Base-by-base conservation (phyloP, 2,329 filamentous ascomycete species). In the Lasiodiplodia sp. region DNA sequence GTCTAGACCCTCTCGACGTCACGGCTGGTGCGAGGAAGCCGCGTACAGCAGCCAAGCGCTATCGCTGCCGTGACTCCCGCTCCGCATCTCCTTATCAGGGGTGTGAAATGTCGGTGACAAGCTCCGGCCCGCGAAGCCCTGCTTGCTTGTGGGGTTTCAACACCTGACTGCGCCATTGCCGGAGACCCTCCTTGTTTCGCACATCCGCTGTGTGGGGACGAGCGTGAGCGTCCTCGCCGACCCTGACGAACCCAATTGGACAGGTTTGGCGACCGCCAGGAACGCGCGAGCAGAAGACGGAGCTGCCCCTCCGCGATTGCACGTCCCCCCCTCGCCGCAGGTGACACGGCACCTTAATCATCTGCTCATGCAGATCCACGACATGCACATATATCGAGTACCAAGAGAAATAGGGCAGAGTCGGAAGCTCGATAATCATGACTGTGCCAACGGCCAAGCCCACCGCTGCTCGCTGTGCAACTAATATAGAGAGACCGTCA, bases 371-470 rank as follows among this genome's bases (percentile, higher is more conserved):
- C 40, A 47, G 18, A 16, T 18, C 7, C 40, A 47, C 40, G 8
- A 18, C 16, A 8, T 18, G 40, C 7, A 18, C 12, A n/a, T 18
- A 8, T 16, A 47, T 47, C 16, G 16, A 47, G 40, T 47, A 16
- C 4, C 40, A 44, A 14, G 44, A 21, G 31, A 34, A 28, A 16
- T 10, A 47, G 18, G 18, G 44, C n/a, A 28, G 60, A 64, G 44
- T 52, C 40, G 51, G 60, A 52, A 64, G 31, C 31, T 64, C 52
- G 60, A 47, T 38, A 23, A 64, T 64, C 47, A 38, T 64, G 18
- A 47, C 38, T 52, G 47, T 52, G 47, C 47, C 60, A 52, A 52
- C 60, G 60, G 60, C 60, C 60, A 64, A 52, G 60, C 60, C 28
- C 34, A 34, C 58, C 58, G 58, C 58, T 34, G 21, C 37, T 23